Evolutionary conservation across 495 filamentous ascomycete genomes (phyloP), one percentile per base, ranked within the genome.

Genomic region (Hypoxylon crocopeplum): DNA sequence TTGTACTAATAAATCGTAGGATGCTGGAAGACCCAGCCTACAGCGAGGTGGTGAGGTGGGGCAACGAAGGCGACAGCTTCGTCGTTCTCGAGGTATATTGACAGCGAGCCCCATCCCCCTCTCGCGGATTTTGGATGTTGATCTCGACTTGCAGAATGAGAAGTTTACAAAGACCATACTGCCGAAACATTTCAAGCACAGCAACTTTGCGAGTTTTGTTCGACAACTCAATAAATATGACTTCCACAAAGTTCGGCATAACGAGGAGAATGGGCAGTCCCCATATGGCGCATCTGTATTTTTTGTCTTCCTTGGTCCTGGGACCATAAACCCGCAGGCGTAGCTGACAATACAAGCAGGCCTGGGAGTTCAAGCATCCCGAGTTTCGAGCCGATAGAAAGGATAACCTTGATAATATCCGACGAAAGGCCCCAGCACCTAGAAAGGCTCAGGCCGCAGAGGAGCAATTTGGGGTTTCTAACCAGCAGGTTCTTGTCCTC

Each of bases 161-260:
- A 94, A 95, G 72, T 99, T 99, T 69, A 98, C 94, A 38, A 98
- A 97, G 72, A 88, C 88, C 41, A 97, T 99, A 62, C 82, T 98
- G 15, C 95, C 94, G 0, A 97, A 97, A 70, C 94, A 99, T 70
- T 98, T 98, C 81, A 99, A 98, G 77, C 93, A 98, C 75, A 96
- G 91, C 84, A 99, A 99, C 71, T 98, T 99, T 72, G 94, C 95
- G 34, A 96, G 92, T 77, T 99, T 99, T 64, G 94, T 99, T 36
- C 89, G 94, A 64, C 94, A 99, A 73, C 78, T 99, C 41, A 99
- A 99, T 79, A 99, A 99, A 71, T 99, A 96, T 74, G 94, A 98
- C 73, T 99, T 99, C 63, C 95, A 98, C 78, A 99, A 99, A 81
- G 94, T 99, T 38, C 85, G 94, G 60, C 92, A 97, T 69, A 98